phyloP scores from a whole-genome alignment of 352 stramenopile species.

The Globisporangium lucens region DNA sequence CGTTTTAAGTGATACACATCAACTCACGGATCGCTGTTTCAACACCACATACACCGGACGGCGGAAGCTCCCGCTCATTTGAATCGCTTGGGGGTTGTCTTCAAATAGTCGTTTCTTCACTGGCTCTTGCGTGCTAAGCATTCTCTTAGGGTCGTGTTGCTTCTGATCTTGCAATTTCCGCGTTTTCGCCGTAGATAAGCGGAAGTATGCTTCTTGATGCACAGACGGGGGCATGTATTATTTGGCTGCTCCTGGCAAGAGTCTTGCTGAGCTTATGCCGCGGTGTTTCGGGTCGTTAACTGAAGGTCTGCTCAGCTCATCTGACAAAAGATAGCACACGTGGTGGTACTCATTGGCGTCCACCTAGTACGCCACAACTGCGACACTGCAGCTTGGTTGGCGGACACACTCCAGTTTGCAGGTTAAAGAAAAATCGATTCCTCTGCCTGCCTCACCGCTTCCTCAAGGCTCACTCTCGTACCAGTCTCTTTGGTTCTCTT shows the following conservation, averaged over 20 bases:
- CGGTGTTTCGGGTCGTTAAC: background rate
- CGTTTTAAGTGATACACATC: constrained; percentile 14
- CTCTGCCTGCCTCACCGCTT: constrained; percentile 5
- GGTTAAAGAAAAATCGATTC: background rate
- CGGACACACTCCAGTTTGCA: background rate
- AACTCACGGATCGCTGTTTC: constrained; percentile 2
- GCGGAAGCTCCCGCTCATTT: background rate
- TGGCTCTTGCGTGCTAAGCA: background rate
- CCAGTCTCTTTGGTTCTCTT: background rate
- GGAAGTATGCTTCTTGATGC: background rate
- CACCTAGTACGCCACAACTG: background rate
- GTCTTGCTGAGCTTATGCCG: background rate
- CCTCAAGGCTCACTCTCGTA: background rate
- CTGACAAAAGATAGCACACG: background rate
- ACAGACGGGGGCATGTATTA: constrained; percentile 10
- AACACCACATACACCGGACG: background rate
- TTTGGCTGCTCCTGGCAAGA: constrained; percentile 3
- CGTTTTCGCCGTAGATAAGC: constrained; percentile 8
- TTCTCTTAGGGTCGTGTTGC: background rate
- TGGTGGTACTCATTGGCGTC: no score
- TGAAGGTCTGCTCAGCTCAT: background rate
- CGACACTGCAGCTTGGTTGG: background rate
- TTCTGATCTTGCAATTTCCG: constrained; percentile 1
- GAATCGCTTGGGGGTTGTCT: background rate
- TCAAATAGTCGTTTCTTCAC: constrained; percentile 15